These are phyloP conservation scores for Hirsutella thompsonii DNA, from an alignment of 2,329 filamentous ascomycete genomes.

Conservation along the genomic window DNA sequence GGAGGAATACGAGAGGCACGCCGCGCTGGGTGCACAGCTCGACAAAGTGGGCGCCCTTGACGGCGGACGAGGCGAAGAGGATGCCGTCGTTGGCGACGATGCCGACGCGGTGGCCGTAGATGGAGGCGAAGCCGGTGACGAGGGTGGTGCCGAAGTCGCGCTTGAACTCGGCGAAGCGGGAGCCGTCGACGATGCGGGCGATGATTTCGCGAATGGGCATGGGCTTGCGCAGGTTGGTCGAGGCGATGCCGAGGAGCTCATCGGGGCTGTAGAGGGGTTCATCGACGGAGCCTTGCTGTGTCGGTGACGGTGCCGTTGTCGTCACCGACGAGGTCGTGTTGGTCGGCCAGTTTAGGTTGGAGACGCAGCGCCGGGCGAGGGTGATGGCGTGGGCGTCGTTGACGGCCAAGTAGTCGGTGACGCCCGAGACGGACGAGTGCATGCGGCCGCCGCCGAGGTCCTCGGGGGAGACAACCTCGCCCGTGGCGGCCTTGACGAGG, in stretches of 20 bases:
- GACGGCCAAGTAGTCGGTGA: slow-evolving; percentile 90
- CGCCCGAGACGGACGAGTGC: slow-evolving; percentile 82
- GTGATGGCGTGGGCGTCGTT: slow-evolving; percentile 87
- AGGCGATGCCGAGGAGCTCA: slow-evolving; percentile 80
- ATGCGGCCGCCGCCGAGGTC: slow-evolving; percentile 82
- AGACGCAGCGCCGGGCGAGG: slow-evolving; percentile 69
- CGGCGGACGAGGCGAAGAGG: slow-evolving; percentile 73
- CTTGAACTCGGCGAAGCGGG: slow-evolving; percentile 89
- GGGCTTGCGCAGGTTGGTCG: slow-evolving; percentile 76
- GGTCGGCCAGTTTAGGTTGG: slow-evolving; percentile 79
- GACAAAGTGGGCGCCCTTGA: slow-evolving; percentile 96
- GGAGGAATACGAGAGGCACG: slow-evolving; percentile 82
- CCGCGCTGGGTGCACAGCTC: slow-evolving; percentile 85
- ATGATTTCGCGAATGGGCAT: slow-evolving; percentile 85
- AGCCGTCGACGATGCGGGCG: slow-evolving; percentile 82
- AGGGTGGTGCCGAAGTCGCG: slow-evolving; percentile 78
- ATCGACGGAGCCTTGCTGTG: slow-evolving; percentile 21
- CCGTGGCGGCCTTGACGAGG: slow-evolving; percentile 89
- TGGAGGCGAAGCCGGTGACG: slow-evolving; percentile 80
- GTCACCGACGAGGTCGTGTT: slow-evolving; percentile 61
- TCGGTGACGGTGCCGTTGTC: slow-evolving; percentile 61
- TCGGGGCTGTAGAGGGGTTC: slow-evolving; percentile 70
- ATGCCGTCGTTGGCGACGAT: slow-evolving; percentile 96
- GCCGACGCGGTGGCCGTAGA: slow-evolving; percentile 82
- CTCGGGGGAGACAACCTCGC: slow-evolving; percentile 81